These are phyloP conservation scores for Yamadazyma akitaensis DNA, from an alignment of 805 yeast genomes.

Conservation along the genomic window DNA sequence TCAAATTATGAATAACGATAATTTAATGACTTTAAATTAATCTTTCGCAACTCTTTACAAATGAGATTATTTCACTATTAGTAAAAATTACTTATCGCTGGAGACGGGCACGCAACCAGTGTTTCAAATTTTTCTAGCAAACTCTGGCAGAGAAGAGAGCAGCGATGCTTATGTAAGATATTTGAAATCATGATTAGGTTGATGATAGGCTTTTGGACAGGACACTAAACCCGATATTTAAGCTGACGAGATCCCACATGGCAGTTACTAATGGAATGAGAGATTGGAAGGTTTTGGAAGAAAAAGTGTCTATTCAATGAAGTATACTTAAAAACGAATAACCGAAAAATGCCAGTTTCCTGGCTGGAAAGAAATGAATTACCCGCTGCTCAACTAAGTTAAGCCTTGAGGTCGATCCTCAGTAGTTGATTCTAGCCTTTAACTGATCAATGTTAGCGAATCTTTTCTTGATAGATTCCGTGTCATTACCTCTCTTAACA, in stretches of 20 bases:
- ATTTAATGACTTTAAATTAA: too few species aligned
- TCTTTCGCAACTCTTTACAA: neutral
- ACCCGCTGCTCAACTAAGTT: neutral
- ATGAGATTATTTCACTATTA: neutral
- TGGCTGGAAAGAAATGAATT: neutral
- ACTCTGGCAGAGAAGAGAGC: neutral
- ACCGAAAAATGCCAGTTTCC: neutral
- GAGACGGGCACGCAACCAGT: neutral
- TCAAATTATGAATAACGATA: neutral
- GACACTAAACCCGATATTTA: too few species aligned
- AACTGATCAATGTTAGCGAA: conserved; percentile 4
- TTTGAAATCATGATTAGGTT: too few species aligned
- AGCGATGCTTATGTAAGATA: neutral
- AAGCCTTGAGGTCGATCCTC: neutral
- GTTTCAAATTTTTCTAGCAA: neutral
- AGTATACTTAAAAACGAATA: neutral
- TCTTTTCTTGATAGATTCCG: conserved; percentile 9
- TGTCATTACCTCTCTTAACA: conserved; percentile 4
- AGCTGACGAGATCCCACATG: too few species aligned
- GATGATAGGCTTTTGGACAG: too few species aligned
- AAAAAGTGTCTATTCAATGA: too few species aligned
- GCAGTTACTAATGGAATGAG: too few species aligned
- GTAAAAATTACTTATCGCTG: neutral
- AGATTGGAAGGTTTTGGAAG: too few species aligned
- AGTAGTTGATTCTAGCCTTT: conserved; percentile 1